Base-by-base conservation (phyloP, 179 eudicot species). In the Patellifolia procumbens region DNA sequence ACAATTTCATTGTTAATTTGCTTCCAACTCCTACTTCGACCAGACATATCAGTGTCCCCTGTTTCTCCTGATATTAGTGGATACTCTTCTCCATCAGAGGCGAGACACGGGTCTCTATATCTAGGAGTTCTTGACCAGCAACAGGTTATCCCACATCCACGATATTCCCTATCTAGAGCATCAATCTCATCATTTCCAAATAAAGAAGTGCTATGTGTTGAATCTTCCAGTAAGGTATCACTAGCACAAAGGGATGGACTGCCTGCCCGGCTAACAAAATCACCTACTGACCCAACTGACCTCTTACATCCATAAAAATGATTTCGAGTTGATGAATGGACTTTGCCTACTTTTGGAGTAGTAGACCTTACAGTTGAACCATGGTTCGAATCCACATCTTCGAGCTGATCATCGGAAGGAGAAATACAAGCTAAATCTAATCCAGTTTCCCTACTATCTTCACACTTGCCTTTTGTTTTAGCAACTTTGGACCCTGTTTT, bases 101-200 rank as follows among this genome's bases (percentile, higher is more conserved):
- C 81, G 67, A 82, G 81, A 72, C 78, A 79, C 7, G 88, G 35
- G 69, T 79, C 91, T 75, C 90, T 82, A 16, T 83, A 85, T 72
- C 86, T 85, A 2, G 93, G 90, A 7, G 92, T 88, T 76, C 89
- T 88, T 48, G 97, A 86, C 95, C 95, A 95, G 77, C 99, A 95
- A 48, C 91, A 85, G 62, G 93, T 85, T 78, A 93, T 78, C 62
- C 92, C 91, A 83, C 93, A 95, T 62, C 97, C 99, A 65, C 68
- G 83, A 37, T 84, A 81, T 48, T 85, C 76, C 16, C 67, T 74
- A 19, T 88, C 89, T 51, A 86, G 63, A 77, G 74, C 81, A 75
- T 86, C 90, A 42, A 74, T 53, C 81, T 86, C 92, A 43, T 86
- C 90, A 73, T 83, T 87, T 37, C 77, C 87, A 74, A 81, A 85